A percentile compares a stretch with the other conserved stretches of the same genome.
phyloP scores from a whole-genome alignment of 805 yeast genomes.

The Candida tallmaniae region DNA sequence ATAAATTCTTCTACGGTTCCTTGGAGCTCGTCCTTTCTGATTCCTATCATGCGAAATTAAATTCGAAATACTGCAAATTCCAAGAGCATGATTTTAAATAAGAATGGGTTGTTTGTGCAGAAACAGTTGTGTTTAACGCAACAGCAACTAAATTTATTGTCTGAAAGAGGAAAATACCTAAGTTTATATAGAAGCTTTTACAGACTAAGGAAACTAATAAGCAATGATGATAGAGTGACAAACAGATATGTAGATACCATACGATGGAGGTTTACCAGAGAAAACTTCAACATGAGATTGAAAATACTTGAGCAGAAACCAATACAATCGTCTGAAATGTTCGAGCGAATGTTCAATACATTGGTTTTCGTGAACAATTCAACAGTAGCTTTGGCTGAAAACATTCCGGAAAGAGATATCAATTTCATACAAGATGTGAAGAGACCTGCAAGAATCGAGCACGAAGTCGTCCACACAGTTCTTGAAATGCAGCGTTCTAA shows the following conservation, averaged over 20 bases:
- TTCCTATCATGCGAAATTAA: no score
- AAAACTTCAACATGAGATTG: constrained; percentile 12
- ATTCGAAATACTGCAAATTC: no score
- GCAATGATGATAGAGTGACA: constrained; percentile 8
- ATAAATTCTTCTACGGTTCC: no score
- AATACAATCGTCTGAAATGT: constrained; percentile 11
- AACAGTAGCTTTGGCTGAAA: constrained; percentile 18
- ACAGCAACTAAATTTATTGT: not conserved
- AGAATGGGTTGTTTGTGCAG: constrained; percentile 7
- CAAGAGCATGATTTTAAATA: no score
- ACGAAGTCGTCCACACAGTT: constrained; percentile 19
- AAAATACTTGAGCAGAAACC: constrained; percentile 8
- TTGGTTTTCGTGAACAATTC: constrained; percentile 29
- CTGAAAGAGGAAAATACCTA: constrained; percentile 11
- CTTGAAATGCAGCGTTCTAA: constrained; percentile 18
- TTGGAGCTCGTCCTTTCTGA: no score
- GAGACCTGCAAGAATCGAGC: constrained; percentile 17
- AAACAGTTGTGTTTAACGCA: constrained; percentile 3
- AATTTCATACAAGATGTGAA: constrained; percentile 17
- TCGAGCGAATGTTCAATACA: constrained; percentile 21
- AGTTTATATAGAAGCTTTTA: constrained; percentile 28
- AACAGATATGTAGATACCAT: constrained; percentile 18
- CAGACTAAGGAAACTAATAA: constrained; percentile 24
- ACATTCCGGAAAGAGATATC: constrained; percentile 6
- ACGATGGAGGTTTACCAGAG: constrained; percentile 22